phyloP scores from a whole-genome alignment of 306 rosid genomes.

The Begonia loranthoides region DNA sequence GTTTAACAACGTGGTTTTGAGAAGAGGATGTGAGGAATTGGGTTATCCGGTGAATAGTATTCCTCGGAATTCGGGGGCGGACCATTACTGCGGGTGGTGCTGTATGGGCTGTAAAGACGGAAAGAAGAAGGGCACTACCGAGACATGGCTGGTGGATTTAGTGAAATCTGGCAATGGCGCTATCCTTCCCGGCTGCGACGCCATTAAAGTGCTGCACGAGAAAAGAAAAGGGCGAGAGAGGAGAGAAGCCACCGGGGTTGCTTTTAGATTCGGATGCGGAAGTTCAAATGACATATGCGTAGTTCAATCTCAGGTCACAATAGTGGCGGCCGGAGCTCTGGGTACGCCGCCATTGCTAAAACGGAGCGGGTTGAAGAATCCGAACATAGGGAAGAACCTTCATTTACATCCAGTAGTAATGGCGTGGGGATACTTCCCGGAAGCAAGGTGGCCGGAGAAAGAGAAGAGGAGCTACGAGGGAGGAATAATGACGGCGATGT shows the following conservation, averaged over 20 bases:
- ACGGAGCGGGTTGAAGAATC: constrained; percentile 52
- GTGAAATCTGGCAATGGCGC: constrained; percentile 63
- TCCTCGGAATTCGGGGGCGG: constrained; percentile 51
- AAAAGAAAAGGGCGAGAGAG: constrained; percentile 26
- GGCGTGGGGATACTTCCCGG: constrained; percentile 86
- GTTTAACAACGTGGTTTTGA: constrained; percentile 52
- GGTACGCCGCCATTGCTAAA: constrained; percentile 50
- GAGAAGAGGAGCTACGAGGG: constrained; percentile 72
- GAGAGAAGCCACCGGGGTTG: constrained; percentile 41
- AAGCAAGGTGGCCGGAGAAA: constrained; percentile 34
- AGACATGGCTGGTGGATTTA: constrained; percentile 78
- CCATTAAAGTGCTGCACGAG: constrained; percentile 34
- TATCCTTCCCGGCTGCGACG: constrained; percentile 53
- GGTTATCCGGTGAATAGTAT: constrained; percentile 45
- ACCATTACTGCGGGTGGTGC: constrained; percentile 90
- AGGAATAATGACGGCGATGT: constrained; percentile 91
- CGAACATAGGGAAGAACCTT: constrained; percentile 55
- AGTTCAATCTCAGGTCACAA: constrained; percentile 64
- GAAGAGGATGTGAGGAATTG: constrained; percentile 70
- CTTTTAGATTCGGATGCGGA: constrained; percentile 25
- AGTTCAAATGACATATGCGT: constrained; percentile 40
- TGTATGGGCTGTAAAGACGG: constrained; percentile 74
- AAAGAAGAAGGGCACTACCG: constrained; percentile 54
- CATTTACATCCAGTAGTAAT: constrained; percentile 77
- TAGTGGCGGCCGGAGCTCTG: constrained; percentile 76